These are phyloP conservation scores for Amaranthus hypochondriacus DNA, from an alignment of 148 eudicot genomes.

Conservation along the genomic window DNA sequence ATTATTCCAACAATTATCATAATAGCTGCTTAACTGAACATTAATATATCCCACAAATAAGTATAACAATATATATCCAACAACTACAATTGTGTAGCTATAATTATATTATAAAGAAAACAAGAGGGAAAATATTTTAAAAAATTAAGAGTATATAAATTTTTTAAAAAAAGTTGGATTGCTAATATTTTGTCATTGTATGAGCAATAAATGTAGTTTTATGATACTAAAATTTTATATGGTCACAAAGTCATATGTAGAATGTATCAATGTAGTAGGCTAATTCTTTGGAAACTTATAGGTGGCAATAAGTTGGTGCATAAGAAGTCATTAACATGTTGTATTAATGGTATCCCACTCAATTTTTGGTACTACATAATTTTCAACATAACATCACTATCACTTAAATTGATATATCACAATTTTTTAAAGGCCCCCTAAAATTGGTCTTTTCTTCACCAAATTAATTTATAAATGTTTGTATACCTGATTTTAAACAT, in stretches of 20 bases:
- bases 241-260: slow-evolving; percentile 5
- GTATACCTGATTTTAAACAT: too few species aligned
- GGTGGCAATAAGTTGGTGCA: slow-evolving; percentile 19
- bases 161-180: too few species aligned
- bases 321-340: slow-evolving; percentile 17
- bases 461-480: too few species aligned
- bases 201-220: neutral
- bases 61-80: too few species aligned
- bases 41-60: too few species aligned
- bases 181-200: neutral
- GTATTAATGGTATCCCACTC: slow-evolving; percentile 26
- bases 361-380: slow-evolving; percentile 5
- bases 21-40: too few species aligned
- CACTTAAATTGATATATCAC: slow-evolving; percentile 7
- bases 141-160: too few species aligned
- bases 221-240: neutral
- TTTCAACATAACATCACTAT: slow-evolving; percentile 8
- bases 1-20: too few species aligned
- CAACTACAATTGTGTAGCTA: too few species aligned
- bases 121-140: too few species aligned
- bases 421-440: slow-evolving; percentile 1
- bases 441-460: neutral
- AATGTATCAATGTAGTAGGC: slow-evolving; percentile 4
- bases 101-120: too few species aligned
- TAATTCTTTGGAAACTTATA: slow-evolving; percentile 5